phyloP scores from a whole-genome alignment of 768 basidiomycete genomes.

The Cyclocybe cylindracea region DNA sequence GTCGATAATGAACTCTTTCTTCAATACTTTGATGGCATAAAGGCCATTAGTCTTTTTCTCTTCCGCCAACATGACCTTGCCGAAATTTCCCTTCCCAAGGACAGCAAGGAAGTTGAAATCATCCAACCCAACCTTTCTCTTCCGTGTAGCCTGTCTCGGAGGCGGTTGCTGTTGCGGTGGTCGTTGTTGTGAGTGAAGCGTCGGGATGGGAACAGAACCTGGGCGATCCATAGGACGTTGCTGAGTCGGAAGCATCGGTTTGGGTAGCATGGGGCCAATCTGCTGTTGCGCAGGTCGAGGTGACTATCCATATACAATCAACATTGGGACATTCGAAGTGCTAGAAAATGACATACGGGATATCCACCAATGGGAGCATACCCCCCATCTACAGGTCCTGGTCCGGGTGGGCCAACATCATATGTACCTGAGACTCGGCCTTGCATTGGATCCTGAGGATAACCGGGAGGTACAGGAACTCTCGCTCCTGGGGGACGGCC shows the following conservation, averaged over 20 bases:
- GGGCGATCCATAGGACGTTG: constrained; percentile 33
- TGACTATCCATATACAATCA: not conserved
- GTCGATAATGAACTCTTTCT: constrained; percentile 99
- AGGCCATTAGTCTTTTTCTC: constrained; percentile 89
- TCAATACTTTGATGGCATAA: constrained; percentile 99
- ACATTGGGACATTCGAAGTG: not conserved
- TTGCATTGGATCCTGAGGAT: constrained; percentile 40
- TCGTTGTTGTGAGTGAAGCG: constrained; percentile 23
- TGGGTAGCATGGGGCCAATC: constrained; percentile 20
- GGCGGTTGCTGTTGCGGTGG: constrained; percentile 37
- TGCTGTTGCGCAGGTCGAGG: constrained; percentile 12
- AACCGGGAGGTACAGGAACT: constrained; percentile 44
- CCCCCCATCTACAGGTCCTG: constrained; percentile 24
- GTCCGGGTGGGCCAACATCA: constrained; percentile 22
- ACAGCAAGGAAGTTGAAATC: constrained; percentile 99
- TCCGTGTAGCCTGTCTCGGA: constrained; percentile 47
- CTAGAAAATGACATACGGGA: constrained; percentile 29
- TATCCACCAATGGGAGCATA: constrained; percentile 39
- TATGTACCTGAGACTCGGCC: constrained; percentile 26
- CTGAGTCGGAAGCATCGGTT: constrained; percentile 24
- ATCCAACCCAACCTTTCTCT: constrained; percentile 92
- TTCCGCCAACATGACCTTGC: constrained; percentile 99
- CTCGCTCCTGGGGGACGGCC: constrained; percentile 43
- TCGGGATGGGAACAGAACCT: constrained; percentile 26
- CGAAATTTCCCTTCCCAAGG: constrained; percentile 98